These are phyloP conservation scores for Nothophaeocryptopus gaeumannii DNA, from an alignment of 2,329 filamentous ascomycete species.

Conservation along the genomic window DNA sequence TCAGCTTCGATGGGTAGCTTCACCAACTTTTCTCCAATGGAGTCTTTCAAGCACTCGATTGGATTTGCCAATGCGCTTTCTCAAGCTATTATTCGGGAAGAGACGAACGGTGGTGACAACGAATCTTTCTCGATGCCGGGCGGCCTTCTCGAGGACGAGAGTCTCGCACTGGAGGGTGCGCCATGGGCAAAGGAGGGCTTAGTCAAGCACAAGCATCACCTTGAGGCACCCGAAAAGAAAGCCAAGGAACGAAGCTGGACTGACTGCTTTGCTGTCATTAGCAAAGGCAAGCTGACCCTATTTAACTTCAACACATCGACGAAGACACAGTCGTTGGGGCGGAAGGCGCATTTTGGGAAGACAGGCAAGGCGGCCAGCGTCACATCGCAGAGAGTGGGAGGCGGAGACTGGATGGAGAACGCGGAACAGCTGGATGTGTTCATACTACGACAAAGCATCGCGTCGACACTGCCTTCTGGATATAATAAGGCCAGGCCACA, in stretches of 20 bases:
- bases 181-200: conserved; percentile 98
- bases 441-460: conserved; percentile 84
- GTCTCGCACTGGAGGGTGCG: conserved; percentile 84
- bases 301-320: conserved; percentile 83
- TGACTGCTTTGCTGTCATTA: conserved; percentile 92
- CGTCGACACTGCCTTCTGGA: conserved; percentile 81
- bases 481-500: conserved; percentile 88
- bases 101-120: conserved; percentile 51
- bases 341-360: conserved; percentile 38
- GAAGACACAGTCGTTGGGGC: conserved; percentile 43
- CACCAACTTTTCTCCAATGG: conserved; percentile 62
- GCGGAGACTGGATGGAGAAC: conserved; percentile 97
- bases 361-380: conserved; percentile 35
- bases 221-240: conserved; percentile 85
- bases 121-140: conserved; percentile 31
- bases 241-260: conserved; percentile 92
- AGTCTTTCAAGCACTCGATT: conserved; percentile 88
- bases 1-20: conserved; percentile 92
- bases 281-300: conserved; percentile 88
- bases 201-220: conserved; percentile 91
- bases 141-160: conserved; percentile 80
- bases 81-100: conserved; percentile 93
- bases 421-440: conserved; percentile 87
- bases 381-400: conserved; percentile 72
- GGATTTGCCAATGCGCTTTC: conserved; percentile 96